phyloP scores from a whole-genome alignment of 2,329 filamentous ascomycete species.

The Penicillium sp. region DNA sequence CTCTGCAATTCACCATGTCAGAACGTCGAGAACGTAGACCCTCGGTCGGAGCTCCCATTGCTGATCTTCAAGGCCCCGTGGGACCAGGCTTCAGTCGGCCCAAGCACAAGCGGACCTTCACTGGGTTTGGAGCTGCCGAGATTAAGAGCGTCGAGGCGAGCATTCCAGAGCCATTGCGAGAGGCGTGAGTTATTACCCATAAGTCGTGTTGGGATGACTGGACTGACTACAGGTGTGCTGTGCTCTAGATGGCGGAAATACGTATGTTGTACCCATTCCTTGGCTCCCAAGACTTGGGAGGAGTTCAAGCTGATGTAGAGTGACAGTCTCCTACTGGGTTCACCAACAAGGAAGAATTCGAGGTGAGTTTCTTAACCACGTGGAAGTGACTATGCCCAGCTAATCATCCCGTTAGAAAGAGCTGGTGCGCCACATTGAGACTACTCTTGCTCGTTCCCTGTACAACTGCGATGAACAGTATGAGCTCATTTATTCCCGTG shows the following conservation, averaged over 20 bases:
- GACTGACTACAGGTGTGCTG: slow-evolving; percentile 14
- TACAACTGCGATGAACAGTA: slow-evolving; percentile 92
- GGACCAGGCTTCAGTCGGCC: slow-evolving; percentile 82
- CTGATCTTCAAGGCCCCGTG: slow-evolving; percentile 78
- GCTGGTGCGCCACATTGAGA: slow-evolving; percentile 90
- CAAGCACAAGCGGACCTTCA: slow-evolving; percentile 96
- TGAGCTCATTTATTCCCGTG: slow-evolving; percentile 14
- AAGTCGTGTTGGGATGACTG: slow-evolving; percentile 1
- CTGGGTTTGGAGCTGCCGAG: slow-evolving; percentile 81
- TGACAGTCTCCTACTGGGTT: slow-evolving; percentile 61
- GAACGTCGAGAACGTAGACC: slow-evolving; percentile 65
- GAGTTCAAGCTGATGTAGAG: slow-evolving; percentile 5
- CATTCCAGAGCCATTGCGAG: slow-evolving; percentile 83
- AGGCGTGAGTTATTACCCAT: slow-evolving; percentile 57
- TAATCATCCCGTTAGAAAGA: slow-evolving; percentile 54
- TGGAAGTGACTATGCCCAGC: neutral
- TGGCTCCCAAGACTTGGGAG: neutral
- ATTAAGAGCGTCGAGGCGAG: slow-evolving; percentile 90
- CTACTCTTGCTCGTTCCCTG: slow-evolving; percentile 86
- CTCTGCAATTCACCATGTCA: slow-evolving; percentile 19
- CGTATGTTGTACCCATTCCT: slow-evolving; percentile 32
- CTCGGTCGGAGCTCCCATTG: slow-evolving; percentile 74
- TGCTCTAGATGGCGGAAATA: slow-evolving; percentile 54
- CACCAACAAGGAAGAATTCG: slow-evolving; percentile 72
- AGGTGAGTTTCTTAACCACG: slow-evolving; percentile 35